These are phyloP conservation scores for Begonia fuchsioides DNA, from an alignment of 306 rosid species.

Conservation along the genomic window DNA sequence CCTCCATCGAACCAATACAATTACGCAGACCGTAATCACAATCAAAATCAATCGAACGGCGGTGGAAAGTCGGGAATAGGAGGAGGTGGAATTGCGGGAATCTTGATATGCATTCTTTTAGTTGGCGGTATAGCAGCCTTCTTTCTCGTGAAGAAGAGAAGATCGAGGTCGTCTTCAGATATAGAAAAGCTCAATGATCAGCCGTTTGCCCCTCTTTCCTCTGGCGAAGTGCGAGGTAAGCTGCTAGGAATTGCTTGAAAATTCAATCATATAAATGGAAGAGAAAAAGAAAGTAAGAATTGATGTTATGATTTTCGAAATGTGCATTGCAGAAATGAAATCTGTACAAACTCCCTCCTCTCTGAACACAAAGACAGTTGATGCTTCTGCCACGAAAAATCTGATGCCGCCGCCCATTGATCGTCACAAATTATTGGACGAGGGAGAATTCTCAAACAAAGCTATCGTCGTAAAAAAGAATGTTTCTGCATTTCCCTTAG, in stretches of 20 bases:
- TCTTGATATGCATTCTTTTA: too few relatives aligned
- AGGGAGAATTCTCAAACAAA: conserved; percentile 45
- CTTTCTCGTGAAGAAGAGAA: conserved; percentile 12
- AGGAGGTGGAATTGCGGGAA: too few relatives aligned
- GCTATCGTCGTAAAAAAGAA: conserved; percentile 36
- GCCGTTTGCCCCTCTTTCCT: conserved; percentile 52
- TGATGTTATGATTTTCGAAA: not conserved
- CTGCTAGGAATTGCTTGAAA: not conserved
- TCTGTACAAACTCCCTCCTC: conserved; percentile 37
- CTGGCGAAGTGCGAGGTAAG: conserved; percentile 49
- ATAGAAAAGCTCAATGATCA: conserved; percentile 56
- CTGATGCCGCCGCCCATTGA: conserved; percentile 87
- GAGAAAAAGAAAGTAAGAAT: not conserved
- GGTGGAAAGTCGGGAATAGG: too few relatives aligned
- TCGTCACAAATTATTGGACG: conserved; percentile 68
- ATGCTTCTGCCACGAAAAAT: conserved; percentile 36
- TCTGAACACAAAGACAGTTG: conserved; percentile 41
- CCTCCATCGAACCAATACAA: conserved; percentile 43
- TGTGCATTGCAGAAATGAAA: conserved; percentile 51
- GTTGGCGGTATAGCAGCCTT: too few relatives aligned
- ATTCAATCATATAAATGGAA: too few relatives aligned
- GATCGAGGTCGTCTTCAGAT: conserved; percentile 52
- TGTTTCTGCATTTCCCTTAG: conserved; percentile 34
- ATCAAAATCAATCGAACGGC: too few relatives aligned
- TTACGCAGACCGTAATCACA: conserved; percentile 24